Evolutionary conservation across 441 rosid genomes (phyloP), one percentile per base, ranked within the genome.

Genomic region (Gossypium lobatum): DNA sequence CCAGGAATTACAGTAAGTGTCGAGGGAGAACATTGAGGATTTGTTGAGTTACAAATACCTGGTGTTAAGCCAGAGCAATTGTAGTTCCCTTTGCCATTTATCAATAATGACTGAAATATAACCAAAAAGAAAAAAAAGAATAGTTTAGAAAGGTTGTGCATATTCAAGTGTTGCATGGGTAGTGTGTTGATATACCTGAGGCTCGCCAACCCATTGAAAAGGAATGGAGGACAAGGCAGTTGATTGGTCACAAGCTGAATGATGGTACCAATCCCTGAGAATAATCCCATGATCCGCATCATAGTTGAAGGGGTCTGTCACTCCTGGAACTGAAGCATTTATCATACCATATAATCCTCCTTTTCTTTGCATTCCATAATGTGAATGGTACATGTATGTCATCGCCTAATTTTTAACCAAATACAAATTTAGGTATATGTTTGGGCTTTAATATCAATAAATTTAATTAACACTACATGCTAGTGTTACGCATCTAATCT

Each of bases 261-360:
- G 77, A 72, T 91, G 97, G 76, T 81, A 89, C 97, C 95, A 93
- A 73, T 93, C 96, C 16, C 75, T 87, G 17, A 91, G 84, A 70
- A 91, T 82, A 64, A 93, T 78, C 62, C 31, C 11, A 58, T 58
- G 31, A 3, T 58, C 23, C 37, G 1, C 37, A 58, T 58, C 62
- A 11, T 21, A 58, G 9, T 14, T 58, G 11, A 58, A 58, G 0
- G 62, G 62, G 11, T 58, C 34, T 14, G 62, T 21, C 18, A 21
- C 31, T 23, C 62, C 34, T 0, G 62, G 34, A 58, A 58, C 16
- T 58, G 25, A 28, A 14, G 23, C 62, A 3, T 62, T 81, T 59
- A 93, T 88, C 10, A 85, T 79, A 5, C 97, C 97, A 25, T 85
- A 84, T 21, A 87, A 55, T 59, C 97, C 96, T 3, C 88, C 76